A percentile compares a stretch with the other conserved stretches of the same genome.
phyloP scores from a whole-genome alignment of 1,284 basidiomycete genomes.

The Marasmius tenuissimus region DNA sequence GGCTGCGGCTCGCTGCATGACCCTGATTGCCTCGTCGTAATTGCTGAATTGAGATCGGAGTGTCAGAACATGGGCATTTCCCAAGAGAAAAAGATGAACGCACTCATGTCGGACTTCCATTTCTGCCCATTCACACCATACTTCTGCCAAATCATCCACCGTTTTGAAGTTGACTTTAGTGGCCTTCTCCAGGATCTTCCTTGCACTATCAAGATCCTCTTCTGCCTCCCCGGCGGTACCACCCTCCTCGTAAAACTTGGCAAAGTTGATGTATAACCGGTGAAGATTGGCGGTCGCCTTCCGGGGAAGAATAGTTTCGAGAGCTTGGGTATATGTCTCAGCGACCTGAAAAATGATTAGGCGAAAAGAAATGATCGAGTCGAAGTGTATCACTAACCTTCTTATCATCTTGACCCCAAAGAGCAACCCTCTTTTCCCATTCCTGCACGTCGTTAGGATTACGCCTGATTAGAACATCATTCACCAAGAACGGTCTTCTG shows the following conservation, averaged over 20 bases:
- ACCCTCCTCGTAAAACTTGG: slow-evolving; percentile 97
- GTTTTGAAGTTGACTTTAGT: slow-evolving; percentile 89
- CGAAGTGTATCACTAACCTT: slow-evolving; percentile 52
- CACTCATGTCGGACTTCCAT: slow-evolving; percentile 96
- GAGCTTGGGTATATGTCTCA: slow-evolving; percentile 88
- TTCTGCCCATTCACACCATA: slow-evolving; percentile 99
- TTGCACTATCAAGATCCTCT: slow-evolving; percentile 80
- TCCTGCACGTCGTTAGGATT: slow-evolving; percentile 99
- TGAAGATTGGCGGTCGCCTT: slow-evolving; percentile 93
- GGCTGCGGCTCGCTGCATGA: slow-evolving; percentile 95
- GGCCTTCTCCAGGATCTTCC: slow-evolving; percentile 92
- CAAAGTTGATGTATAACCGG: slow-evolving; percentile 92
- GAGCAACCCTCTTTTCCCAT: slow-evolving; percentile 97
- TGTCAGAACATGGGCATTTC: slow-evolving; percentile 12
- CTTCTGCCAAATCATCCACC: slow-evolving; percentile 98
- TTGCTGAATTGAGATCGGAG: slow-evolving; percentile 53
- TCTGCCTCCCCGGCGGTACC: slow-evolving; percentile 80
- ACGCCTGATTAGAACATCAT: slow-evolving; percentile 90
- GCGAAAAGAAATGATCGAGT: background rate
- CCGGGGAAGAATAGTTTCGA: slow-evolving; percentile 87
- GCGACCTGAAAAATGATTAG: slow-evolving; percentile 60
- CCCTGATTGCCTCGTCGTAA: slow-evolving; percentile 91
- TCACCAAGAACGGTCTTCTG: slow-evolving; percentile 92
- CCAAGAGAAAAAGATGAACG: slow-evolving; percentile 30
- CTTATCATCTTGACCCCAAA: slow-evolving; percentile 92